These are phyloP conservation scores for Phytophthora tubulina DNA, from an alignment of 352 stramenopile genomes.

Conservation along the genomic window DNA sequence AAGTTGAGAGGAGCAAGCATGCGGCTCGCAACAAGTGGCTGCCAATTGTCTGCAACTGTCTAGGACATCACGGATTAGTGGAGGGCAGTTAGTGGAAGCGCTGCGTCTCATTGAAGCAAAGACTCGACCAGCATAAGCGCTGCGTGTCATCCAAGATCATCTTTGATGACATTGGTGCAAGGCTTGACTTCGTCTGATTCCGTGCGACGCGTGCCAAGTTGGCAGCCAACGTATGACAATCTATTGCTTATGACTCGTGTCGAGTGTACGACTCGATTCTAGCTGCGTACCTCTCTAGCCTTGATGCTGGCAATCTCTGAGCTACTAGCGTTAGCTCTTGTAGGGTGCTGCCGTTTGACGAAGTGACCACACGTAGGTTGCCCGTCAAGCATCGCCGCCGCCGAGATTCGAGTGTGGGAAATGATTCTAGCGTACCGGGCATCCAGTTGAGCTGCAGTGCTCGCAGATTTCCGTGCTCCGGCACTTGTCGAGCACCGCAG, in stretches of 20 bases:
- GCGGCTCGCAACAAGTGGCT: too few species aligned
- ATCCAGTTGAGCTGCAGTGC: constrained; percentile 57
- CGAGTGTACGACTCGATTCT: constrained; percentile 58
- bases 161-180: too few species aligned
- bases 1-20: too few species aligned
- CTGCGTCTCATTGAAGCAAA: too few species aligned
- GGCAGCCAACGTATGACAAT: background rate
- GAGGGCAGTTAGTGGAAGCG: too few species aligned
- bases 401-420: constrained; percentile 48
- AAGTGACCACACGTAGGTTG: constrained; percentile 43
- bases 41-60: too few species aligned
- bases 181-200: constrained; percentile 22
- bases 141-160: too few species aligned
- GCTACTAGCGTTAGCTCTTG: constrained; percentile 54
- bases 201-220: background rate
- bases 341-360: constrained; percentile 37
- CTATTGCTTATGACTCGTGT: constrained; percentile 21
- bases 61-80: too few species aligned
- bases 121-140: too few species aligned
- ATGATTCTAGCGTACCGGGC: constrained; percentile 58
- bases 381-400: constrained; percentile 60
- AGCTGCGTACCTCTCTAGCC: constrained; percentile 60
- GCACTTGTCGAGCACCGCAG: constrained; percentile 31
- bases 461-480: constrained; percentile 12
- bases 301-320: constrained; percentile 44